A percentile compares a stretch with the other conserved stretches of the same genome.
phyloP scores from a whole-genome alignment of 148 eudicot genomes.

The Rhododendron ferrugineum region DNA sequence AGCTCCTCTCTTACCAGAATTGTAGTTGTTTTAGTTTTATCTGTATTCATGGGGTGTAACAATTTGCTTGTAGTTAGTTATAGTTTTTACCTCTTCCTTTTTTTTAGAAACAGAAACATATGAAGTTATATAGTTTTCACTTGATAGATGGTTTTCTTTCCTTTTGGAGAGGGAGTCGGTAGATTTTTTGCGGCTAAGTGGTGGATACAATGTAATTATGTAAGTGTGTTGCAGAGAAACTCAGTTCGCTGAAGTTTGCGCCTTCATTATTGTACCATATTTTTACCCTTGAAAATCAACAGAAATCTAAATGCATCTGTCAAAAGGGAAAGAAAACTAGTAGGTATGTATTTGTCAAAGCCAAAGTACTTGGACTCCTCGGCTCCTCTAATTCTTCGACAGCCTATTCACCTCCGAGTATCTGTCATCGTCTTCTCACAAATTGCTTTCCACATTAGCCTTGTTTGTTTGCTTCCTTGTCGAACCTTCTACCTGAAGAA shows the following conservation, averaged over 20 bases:
- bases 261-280: not conserved
- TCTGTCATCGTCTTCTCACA: no score
- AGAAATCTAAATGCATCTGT: not conserved
- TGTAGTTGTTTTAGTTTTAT: not conserved
- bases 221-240: not conserved
- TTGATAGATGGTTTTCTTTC: not conserved
- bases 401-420: no score
- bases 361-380: no score
- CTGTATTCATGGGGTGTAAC: not conserved
- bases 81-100: not conserved
- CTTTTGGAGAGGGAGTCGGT: not conserved
- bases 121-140: no score
- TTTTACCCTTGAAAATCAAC: not conserved
- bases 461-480: no score
- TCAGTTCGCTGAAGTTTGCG: not conserved
- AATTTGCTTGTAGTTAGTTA: not conserved
- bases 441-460: no score
- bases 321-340: not conserved
- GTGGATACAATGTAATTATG: not conserved
- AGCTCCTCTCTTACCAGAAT: not conserved
- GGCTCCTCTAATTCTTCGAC: no score
- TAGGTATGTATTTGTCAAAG: no score
- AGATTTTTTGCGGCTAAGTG: not conserved
- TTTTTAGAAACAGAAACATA: no score
- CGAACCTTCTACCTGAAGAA: no score